Conservation (phyloP, 495 filamentous ascomycete species). For the Trichoderma orchidacearum region DNA sequence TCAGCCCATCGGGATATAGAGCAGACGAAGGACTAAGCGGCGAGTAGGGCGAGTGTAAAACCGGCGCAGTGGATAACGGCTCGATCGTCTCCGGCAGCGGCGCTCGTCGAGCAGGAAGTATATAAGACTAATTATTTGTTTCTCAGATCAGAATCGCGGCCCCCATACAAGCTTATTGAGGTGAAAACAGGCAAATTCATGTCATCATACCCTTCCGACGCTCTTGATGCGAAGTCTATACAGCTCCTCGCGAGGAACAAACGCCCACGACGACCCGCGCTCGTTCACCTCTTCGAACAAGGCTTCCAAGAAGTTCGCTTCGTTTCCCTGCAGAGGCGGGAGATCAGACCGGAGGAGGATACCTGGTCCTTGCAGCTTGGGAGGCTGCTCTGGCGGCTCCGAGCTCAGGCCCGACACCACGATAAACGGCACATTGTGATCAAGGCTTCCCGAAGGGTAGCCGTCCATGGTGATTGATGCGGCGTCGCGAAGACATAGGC, state of each 20-base stretch:
- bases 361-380: conserved; percentile 37
- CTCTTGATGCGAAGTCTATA: conserved; percentile 46
- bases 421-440: conserved; percentile 64
- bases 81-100: conserved; percentile 30
- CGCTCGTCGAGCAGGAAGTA: conserved; percentile 37
- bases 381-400: conserved; percentile 8
- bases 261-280: conserved; percentile 41
- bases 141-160: conserved; percentile 7
- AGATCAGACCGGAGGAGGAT: conserved; percentile 47
- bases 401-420: conserved; percentile 53
- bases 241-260: conserved; percentile 22
- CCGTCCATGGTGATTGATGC: conserved; percentile 48
- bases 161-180: not conserved
- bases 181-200: not conserved
- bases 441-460: conserved; percentile 60
- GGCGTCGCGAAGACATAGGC: not conserved
- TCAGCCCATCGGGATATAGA: conserved; percentile 75
- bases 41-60: conserved; percentile 78
- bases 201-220: conserved; percentile 55
- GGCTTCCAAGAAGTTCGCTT: conserved; percentile 46
- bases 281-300: conserved; percentile 48
- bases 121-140: conserved; percentile 27
- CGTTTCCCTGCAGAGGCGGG: conserved; percentile 45
- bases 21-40: conserved; percentile 68
- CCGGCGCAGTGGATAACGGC: conserved; percentile 17